These are phyloP conservation scores for Hypoxylon fuscum DNA, from an alignment of 495 filamentous ascomycete genomes.

Conservation along the genomic window DNA sequence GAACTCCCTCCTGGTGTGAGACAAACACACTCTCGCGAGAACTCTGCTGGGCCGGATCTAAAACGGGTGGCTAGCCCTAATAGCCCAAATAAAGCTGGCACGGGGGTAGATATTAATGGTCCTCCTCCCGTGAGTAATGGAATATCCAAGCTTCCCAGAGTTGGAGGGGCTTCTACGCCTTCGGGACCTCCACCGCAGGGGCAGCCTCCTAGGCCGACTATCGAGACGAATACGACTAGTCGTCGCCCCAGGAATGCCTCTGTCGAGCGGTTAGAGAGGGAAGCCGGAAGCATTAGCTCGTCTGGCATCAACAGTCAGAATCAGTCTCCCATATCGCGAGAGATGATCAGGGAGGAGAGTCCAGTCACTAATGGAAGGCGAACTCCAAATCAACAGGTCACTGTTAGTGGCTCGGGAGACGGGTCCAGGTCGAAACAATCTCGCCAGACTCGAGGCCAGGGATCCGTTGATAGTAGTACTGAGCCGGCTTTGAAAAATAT, in stretches of 20 bases:
- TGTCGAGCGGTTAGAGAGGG: conserved; percentile 50
- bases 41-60: conserved; percentile 65
- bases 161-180: conserved; percentile 74
- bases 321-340: conserved; percentile 65
- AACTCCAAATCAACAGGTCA: conserved; percentile 62
- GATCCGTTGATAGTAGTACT: conserved; percentile 61
- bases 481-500: conserved; percentile 56
- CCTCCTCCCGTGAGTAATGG: conserved; percentile 44
- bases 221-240: conserved; percentile 35
- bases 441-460: conserved; percentile 52
- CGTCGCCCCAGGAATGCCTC: conserved; percentile 52
- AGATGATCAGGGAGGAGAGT: conserved; percentile 57
- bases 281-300: conserved; percentile 37
- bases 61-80: conserved; percentile 59
- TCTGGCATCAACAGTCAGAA: conserved; percentile 48
- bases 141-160: conserved; percentile 73
- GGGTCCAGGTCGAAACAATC: conserved; percentile 44
- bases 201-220: conserved; percentile 77
- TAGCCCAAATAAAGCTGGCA: conserved; percentile 50
- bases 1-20: conserved; percentile 46
- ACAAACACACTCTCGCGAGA: conserved; percentile 66
- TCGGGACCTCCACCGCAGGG: conserved; percentile 87
- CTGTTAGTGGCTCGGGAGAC: conserved; percentile 47
- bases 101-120: conserved; percentile 45
- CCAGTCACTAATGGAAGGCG: conserved; percentile 65